Evolutionary conservation across 2,329 filamentous ascomycete species (phyloP), one percentile per base, ranked within the genome.

Genomic region (Diaporthe longicolla): DNA sequence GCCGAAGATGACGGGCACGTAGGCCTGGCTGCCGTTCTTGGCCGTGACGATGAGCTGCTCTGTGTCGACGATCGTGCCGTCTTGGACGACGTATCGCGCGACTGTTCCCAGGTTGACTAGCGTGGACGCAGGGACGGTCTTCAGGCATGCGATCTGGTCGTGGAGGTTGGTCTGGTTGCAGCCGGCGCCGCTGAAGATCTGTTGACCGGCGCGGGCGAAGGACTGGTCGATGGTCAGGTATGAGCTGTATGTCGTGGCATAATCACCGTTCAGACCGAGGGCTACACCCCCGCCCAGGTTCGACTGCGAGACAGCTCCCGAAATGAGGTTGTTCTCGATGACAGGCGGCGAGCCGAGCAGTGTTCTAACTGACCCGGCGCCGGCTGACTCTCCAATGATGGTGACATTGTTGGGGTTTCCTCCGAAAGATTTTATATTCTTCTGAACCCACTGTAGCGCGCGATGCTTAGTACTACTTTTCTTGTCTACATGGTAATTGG

Each of bases 11-110:
- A 89, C 85, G 4, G 86, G 85, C 2, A 89, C 82, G 63, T 88
- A 82, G 0, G 87, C 85, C 0, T 85, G 85, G 66, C 81, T 86
- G 26, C 79, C 80, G 73, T 87, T 86, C 32, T 79, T 80, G 11
- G 82, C 82, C 4, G 81, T 79, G 37, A 88, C 82, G 68, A 86
- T 82, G 15, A 89, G 83, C 55, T 88, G 80, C 15, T 83, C 79
- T 0, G 87, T 87, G 74, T 86, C 85, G 73, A 89, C 86, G 70
- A 84, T 86, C n/a, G 79, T 82, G 29, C 87, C 87, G 73, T 90
- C 88, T 77, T 89, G 87, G 15, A 89, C 87, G 10, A 89, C 86
- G 75, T 88, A 88, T 55, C 86, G 83, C 19, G 88, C 87, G 1
- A 85, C 83, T 0, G 82, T 84, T 6, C 79, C 74, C 9, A 84